Conservation (phyloP, 176 grass and related monocot species). For the Triticum dicoccoides region DNA sequence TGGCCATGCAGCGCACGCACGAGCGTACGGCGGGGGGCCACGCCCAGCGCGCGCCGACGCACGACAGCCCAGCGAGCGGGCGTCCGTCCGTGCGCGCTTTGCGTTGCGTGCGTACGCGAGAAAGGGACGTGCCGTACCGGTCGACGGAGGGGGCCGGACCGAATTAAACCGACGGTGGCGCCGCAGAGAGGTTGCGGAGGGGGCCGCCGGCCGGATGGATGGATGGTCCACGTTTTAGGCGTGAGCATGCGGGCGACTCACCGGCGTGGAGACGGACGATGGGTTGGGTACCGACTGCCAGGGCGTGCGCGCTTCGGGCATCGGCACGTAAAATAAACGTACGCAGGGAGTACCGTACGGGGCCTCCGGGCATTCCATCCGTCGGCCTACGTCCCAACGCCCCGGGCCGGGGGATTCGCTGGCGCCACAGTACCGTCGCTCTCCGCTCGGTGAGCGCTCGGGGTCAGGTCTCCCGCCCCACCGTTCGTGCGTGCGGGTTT, state of each 20-base stretch:
- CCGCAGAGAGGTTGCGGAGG: no score
- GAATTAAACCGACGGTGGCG: not conserved
- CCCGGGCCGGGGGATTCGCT: not conserved
- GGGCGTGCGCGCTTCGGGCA: not conserved
- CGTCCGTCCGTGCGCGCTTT: not conserved
- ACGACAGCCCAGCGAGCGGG: not conserved
- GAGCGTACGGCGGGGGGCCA: not conserved
- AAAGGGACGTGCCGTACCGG: not conserved
- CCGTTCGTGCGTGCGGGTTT: not conserved
- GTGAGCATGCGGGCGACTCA: not conserved
- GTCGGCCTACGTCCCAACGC: not conserved
- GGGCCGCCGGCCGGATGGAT: no score
- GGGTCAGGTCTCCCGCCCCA: not conserved
- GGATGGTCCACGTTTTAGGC: conserved; percentile 8
- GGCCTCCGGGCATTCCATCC: not conserved
- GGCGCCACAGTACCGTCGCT: not conserved
- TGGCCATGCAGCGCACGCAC: not conserved
- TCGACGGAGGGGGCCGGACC: not conserved
- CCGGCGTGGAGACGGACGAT: no score
- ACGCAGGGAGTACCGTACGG: not conserved
- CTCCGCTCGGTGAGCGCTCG: not conserved
- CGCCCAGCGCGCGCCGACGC: not conserved
- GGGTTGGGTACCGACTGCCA: not conserved
- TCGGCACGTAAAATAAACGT: not conserved
- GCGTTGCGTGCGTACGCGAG: not conserved